phyloP scores from a whole-genome alignment of 2,329 filamentous ascomycete species.

The Didymosphaeria variabile region DNA sequence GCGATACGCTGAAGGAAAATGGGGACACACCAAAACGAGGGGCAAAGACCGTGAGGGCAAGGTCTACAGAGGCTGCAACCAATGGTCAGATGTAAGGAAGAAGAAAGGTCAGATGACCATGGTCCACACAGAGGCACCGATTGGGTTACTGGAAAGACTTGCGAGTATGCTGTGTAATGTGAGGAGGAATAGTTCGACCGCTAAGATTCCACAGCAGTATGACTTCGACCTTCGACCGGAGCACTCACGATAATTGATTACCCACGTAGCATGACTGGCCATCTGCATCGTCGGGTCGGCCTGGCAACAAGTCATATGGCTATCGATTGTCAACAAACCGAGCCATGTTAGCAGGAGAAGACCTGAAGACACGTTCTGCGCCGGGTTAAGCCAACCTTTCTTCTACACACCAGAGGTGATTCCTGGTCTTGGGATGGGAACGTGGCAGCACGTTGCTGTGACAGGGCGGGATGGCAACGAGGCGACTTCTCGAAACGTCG shows the following conservation, averaged over 20 bases:
- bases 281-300: not conserved
- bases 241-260: not conserved
- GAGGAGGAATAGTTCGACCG: not conserved
- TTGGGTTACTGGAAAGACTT: not conserved
- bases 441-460: slow-evolving; percentile 14
- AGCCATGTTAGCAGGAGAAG: not conserved
- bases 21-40: slow-evolving; percentile 4
- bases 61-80: not conserved
- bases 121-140: not conserved
- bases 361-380: not conserved
- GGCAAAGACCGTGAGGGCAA: not conserved
- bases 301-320: not conserved
- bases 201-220: slow-evolving; percentile 10
- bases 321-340: not conserved
- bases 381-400: not conserved
- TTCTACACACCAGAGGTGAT: not conserved
- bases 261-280: not conserved
- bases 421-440: not conserved
- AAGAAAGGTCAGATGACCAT: not conserved
- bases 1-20: slow-evolving; percentile 23
- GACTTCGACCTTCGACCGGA: not conserved
- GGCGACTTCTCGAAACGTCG: slow-evolving; percentile 4
- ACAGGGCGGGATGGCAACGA: slow-evolving; percentile 1
- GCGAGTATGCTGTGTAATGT: slow-evolving; percentile 9
- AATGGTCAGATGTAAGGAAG: slow-evolving; percentile 7